Evolutionary conservation across 75 land plant species (phyloP).

Genomic region (Cunninghamia lanceolata): DNA sequence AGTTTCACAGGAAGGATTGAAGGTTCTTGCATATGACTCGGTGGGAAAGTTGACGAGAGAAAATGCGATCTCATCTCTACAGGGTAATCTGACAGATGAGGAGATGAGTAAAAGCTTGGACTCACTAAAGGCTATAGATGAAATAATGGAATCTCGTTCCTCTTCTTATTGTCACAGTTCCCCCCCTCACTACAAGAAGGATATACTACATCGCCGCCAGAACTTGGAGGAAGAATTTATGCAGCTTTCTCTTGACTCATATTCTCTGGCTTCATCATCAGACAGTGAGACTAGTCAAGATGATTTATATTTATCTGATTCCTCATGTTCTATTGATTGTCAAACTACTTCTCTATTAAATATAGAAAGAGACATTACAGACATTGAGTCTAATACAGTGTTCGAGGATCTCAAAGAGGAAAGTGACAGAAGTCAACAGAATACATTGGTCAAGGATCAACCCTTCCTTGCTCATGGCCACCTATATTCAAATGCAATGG

Average conservation of each 20-base stretch:
- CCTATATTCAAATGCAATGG: background rate
- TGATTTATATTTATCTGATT: conserved; percentile 19
- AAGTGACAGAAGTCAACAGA: background rate
- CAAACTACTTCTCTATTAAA: conserved; percentile 18
- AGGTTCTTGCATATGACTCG: background rate
- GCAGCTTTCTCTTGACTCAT: conserved; percentile 62
- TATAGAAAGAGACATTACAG: conserved; percentile 5
- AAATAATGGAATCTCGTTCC: conserved; percentile 38
- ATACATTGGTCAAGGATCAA: conserved; percentile 7
- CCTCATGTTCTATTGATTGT: background rate
- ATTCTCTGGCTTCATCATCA: conserved; percentile 53
- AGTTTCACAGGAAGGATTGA: conserved; percentile 9
- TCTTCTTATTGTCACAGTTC: conserved; percentile 45
- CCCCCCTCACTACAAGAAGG: conserved; percentile 87
- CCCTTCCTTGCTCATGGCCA: background rate
- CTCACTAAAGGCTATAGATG: conserved; percentile 36
- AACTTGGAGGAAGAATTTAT: conserved; percentile 69
- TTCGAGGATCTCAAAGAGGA: background rate
- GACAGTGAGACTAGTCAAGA: conserved; percentile 62
- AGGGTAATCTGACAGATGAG: conserved; percentile 3
- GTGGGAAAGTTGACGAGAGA: background rate
- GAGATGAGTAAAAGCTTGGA: conserved; percentile 10
- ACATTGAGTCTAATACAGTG: background rate
- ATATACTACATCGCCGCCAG: conserved; percentile 77
- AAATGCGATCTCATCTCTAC: background rate